These are phyloP conservation scores for Ophiostoma montium DNA, from an alignment of 2,329 filamentous ascomycete genomes.

Conservation along the genomic window DNA sequence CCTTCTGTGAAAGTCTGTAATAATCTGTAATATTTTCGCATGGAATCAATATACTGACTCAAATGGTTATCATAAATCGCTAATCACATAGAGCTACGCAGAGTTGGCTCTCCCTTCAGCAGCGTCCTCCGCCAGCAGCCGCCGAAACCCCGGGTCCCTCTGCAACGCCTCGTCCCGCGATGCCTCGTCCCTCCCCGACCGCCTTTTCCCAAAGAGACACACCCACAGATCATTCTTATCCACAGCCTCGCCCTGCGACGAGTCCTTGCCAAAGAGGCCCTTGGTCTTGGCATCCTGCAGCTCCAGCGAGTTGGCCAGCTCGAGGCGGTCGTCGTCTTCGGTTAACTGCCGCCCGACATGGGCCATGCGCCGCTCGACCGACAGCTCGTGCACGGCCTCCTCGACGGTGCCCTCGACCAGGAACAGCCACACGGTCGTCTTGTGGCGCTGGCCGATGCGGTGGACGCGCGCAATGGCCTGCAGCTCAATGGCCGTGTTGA, in stretches of 20 bases:
- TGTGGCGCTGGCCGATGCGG: conserved; percentile 75
- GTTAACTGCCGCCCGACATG: conserved; percentile 48
- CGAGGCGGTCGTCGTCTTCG: conserved; percentile 46
- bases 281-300: conserved; percentile 58
- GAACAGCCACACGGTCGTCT: conserved; percentile 93
- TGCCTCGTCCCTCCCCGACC: conserved; percentile 15
- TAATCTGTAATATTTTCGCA: too few species aligned
- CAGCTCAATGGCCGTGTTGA: conserved; percentile 86
- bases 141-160: conserved; percentile 13
- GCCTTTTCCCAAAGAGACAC: conserved; percentile 58
- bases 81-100: not conserved
- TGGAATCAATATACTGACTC: not conserved
- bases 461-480: conserved; percentile 93
- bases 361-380: conserved; percentile 61
- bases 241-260: conserved; percentile 65
- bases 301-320: conserved; percentile 74
- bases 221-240: conserved; percentile 70
- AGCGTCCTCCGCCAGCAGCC: conserved; percentile 32
- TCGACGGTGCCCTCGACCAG: conserved; percentile 84
- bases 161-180: conserved; percentile 3
- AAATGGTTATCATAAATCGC: not conserved
- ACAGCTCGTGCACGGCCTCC: conserved; percentile 79
- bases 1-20: too few species aligned
- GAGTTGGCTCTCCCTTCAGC: conserved; percentile 24
- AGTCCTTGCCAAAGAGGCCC: conserved; percentile 55